Evolutionary conservation across 495 filamentous ascomycete species (phyloP).

Genomic region (Achaetomiella virescens): DNA sequence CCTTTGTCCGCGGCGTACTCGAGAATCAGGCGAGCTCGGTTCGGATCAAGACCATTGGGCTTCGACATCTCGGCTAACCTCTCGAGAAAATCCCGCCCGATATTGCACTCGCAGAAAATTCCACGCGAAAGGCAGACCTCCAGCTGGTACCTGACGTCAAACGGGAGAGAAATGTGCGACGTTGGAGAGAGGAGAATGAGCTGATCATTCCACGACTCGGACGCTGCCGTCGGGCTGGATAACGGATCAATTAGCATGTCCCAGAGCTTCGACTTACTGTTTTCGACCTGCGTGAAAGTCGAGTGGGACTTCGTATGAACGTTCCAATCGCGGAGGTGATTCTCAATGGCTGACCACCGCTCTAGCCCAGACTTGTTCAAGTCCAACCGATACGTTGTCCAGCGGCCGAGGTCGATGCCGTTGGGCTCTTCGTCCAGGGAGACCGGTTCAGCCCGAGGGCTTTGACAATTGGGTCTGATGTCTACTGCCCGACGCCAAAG

Average conservation of each 20-base stretch:
- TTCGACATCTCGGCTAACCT: constrained; percentile 47
- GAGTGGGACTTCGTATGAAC: constrained; percentile 40
- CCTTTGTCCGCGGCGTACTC: constrained; percentile 42
- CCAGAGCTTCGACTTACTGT: constrained; percentile 42
- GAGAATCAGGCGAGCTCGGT: constrained; percentile 34
- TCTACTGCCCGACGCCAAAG: constrained; percentile 72
- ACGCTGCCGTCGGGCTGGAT: neutral
- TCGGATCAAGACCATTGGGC: constrained; percentile 6
- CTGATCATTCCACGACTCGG: constrained; percentile 22
- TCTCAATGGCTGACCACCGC: constrained; percentile 40
- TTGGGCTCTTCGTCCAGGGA: constrained; percentile 50
- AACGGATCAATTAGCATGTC: constrained; percentile 45
- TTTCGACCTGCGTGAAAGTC: constrained; percentile 24
- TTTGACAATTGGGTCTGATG: constrained; percentile 47
- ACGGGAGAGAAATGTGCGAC: constrained; percentile 50
- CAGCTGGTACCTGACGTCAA: constrained; percentile 77
- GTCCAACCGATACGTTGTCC: constrained; percentile 60
- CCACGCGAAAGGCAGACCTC: constrained; percentile 84
- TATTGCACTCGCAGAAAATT: constrained; percentile 70
- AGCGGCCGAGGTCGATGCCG: constrained; percentile 73
- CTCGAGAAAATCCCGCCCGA: constrained; percentile 58
- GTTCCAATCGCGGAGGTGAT: constrained; percentile 69
- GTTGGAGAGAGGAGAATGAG: constrained; percentile 29
- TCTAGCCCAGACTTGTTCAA: constrained; percentile 32
- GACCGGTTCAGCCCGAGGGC: constrained; percentile 35